Base-by-base conservation (phyloP, 2,329 filamentous ascomycete genomes). In the Phyllosticta paracitricarpa region DNA sequence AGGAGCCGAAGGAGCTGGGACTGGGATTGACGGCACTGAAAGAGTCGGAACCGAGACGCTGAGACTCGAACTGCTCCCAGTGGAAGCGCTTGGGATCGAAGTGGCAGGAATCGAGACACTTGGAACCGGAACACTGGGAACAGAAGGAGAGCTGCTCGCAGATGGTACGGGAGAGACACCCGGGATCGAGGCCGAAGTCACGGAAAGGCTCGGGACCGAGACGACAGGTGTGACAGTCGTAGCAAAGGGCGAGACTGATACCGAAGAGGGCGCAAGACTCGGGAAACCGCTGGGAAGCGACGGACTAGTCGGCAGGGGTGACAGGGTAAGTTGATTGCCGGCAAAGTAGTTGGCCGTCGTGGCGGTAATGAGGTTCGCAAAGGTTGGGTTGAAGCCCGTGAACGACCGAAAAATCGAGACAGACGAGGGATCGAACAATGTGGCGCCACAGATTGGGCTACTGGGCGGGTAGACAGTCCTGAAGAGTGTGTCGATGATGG, bases 381-480 rank as follows among this genome's bases (percentile, higher is more conserved):
- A 56, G 3, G 25, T 30, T 3, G 58, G 4, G 25, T 61, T 62
- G 56, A n/a, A 51, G 24, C 56, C 24, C 19, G 26, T 57, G 7
- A 56, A 28, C 14, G 28, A 25, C 12, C 7, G 25, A 10, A 22
- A 56, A n/a, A 56, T 28, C 28, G 25, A 33, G 9, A 28, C n/a
- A 28, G 22, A 30, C 6, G 52, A 19, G 12, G 5, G 26, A 51
- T 55, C 30, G 24, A 33, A 51, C 10, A 30, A 48, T 24, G 54
- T 61, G 10, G 51, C 33, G 8, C 55, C 57, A 8, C 60, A 58
- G 12, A 62, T 17, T 14, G 60, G 56, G 9, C 51, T 58, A 5
- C 51, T 52, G 10, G 60, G 56, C 51, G 60, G 60, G 52, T 58
- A 58, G 17, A 58, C 54, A 14, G 56, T 62, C 24, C 33, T 62